Base-by-base conservation (phyloP, 768 basidiomycete genomes). In the Podaxis mareebaensis region DNA sequence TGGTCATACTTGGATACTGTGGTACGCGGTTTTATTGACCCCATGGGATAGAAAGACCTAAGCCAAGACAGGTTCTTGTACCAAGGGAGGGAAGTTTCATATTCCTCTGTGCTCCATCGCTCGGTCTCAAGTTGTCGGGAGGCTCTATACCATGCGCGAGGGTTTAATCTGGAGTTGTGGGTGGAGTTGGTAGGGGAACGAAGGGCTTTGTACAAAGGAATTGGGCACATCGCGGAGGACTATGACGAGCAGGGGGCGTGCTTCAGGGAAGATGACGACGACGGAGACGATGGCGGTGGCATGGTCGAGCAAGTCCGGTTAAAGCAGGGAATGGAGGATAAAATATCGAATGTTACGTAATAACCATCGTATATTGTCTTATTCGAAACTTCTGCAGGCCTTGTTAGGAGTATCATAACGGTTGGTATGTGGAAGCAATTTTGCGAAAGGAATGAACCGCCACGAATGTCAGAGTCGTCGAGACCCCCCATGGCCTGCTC, bases 81-180 rank as follows among this genome's bases (percentile, higher is more conserved):
- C 70, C 83, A 84, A 72, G 84, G 84, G 2, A 78, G 85, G 13
- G 85, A 88, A 70, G 86, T 89, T 0, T 87, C 86, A 0, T 89
- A 89, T 68, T 81, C 85, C 7, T 87, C 87, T 33, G 78, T 89
- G 3, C 77, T 90, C 10, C 79, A 85, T 61, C 77, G 80, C 10
- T 87, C 85, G 0, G 81, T 90, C 24, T 86, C 85, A 3, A 73
- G 84, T 6, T 78, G 86, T 0, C 83, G 85, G 30, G 77, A 84
- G 57, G 75, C 79, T 4, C 72, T 88, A 52, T 89, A 90, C 71
- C 79, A 80, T 64, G 67, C 80, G 28, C 81, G 80, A 26, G 87
- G 86, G 1, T 73, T 90, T n/a, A 85, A 90, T 68, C 81, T 89
- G 36, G 88, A 88, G 28, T 74, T 72, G 17, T 89, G 85, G 85